Base-by-base conservation (phyloP, 768 basidiomycete species). In the Leccinum uliginosum region DNA sequence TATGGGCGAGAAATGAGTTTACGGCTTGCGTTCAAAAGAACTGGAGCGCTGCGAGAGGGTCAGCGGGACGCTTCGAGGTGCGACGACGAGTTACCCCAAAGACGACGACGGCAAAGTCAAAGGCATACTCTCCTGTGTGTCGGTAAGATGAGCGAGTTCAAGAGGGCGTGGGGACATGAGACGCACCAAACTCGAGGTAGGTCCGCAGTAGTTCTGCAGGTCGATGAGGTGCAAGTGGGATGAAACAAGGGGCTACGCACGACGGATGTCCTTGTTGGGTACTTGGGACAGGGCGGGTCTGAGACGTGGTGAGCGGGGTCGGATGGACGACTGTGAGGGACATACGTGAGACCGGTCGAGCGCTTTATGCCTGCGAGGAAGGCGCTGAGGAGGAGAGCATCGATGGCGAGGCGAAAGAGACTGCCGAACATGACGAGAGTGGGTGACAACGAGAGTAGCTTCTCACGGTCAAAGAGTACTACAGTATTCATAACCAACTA, bases 241-340 rank as follows among this genome's bases (percentile, higher is more conserved):
- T 3, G 19, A 38, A 0, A 12, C n/a, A 56, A 19, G 53, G 21
- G 29, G 21, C 1, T 47, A 81, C 91, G 73, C 70, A 93, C 92
- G 85, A 45, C 92, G 86, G 29, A 93, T 66, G 64, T 95, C 92
- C 70, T 94, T 95, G 80, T 93, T 93, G 3, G 89, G 87, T 1
- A 95, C 86, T 63, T 83, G 81, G 4, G 82, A 74, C 10, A 95
- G 72, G 15, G 85, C 86, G 40, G 89, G 91, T 10, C 91, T 93
- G 44, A 7, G 27, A 9, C 0, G 17, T 57, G 5, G 54, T 60
- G 58, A 60, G 54, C 8, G 17, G 14, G 27, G 34, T 26, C 14
- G 10, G 14, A 45, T 29, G 24, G 2, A 11, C 2, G 23, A 43
- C 12, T 23, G 6, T 23, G 34, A 40, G 32, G 57, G 14, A 78